Evolutionary conservation across 2,329 filamentous ascomycete species (phyloP).

Genomic region (Aspergillus udagawae): DNA sequence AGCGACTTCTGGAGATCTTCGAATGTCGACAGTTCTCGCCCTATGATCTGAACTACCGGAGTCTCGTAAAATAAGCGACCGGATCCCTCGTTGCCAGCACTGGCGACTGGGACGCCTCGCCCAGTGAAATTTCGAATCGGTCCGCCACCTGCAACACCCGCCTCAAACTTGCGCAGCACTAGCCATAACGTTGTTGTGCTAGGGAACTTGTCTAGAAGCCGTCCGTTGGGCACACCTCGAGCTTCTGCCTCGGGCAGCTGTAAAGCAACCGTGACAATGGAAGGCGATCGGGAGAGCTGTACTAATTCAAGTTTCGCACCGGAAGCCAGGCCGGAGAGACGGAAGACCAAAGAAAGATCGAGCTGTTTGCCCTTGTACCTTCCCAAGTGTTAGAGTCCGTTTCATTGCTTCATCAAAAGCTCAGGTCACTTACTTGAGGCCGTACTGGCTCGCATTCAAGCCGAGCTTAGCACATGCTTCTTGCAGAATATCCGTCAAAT

Average conservation of each 20-base stretch:
- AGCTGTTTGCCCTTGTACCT: slow-evolving; percentile 81
- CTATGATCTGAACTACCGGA: slow-evolving; percentile 79
- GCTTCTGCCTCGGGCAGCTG: slow-evolving; percentile 73
- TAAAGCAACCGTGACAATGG: slow-evolving; percentile 82
- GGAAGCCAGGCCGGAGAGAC: slow-evolving; percentile 73
- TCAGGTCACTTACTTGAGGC: slow-evolving; percentile 66
- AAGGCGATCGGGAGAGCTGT: slow-evolving; percentile 77
- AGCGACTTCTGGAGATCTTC: slow-evolving; percentile 84
- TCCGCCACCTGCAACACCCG: slow-evolving; percentile 59
- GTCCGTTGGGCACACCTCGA: slow-evolving; percentile 57
- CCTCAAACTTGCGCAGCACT: slow-evolving; percentile 84
- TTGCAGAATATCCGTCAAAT: slow-evolving; percentile 77
- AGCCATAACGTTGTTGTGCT: slow-evolving; percentile 88
- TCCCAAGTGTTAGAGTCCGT: slow-evolving; percentile 9
- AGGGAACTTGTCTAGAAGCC: slow-evolving; percentile 79
- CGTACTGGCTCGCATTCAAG: slow-evolving; percentile 67
- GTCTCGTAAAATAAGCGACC: slow-evolving; percentile 85
- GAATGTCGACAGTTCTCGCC: slow-evolving; percentile 71
- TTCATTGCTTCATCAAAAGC: neutral
- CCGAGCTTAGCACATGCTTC: slow-evolving; percentile 84
- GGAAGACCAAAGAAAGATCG: slow-evolving; percentile 79
- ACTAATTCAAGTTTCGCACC: slow-evolving; percentile 93
- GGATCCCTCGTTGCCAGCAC: slow-evolving; percentile 50
- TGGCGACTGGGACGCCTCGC: slow-evolving; percentile 63
- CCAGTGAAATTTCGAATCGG: slow-evolving; percentile 76